Evolutionary conservation across 148 eudicot species (phyloP), one percentile per base, ranked within the genome.

Genomic region (Oxyria digyna): DNA sequence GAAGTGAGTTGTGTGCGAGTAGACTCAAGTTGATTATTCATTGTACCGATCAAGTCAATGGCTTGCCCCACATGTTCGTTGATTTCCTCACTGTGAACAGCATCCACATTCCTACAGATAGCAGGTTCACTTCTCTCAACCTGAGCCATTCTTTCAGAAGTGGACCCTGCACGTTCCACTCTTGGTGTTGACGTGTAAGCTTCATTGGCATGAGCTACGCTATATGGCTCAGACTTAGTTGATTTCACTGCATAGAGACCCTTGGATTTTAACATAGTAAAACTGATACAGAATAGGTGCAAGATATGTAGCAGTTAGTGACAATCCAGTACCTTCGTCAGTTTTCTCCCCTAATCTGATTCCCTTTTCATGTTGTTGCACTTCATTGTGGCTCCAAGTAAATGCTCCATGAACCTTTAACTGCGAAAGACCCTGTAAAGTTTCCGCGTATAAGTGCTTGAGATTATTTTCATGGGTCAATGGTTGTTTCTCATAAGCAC

Each of bases 1-100:
- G 70, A 31, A 78, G 76, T 70, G 49, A 70, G 57, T 57, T 74
- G 57, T 42, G 63, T 13, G 8, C 14, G 12, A 13, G 52, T 54
- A 40, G 70, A 70, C 45, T 48, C 67, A 27, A 71, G 78, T 31
- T 17, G 76, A 67, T 73, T 35, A 69, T 74, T 74, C 54, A 85
- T 80, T 42, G 75, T 78, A n/a, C 86, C 86, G 72, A 85, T 78
- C 74, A 85, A 74, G 71, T 85, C 84, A 27, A 76, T 74, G 70
- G 80, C 86, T 74, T 54, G 73, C 49, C n/a, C 70, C 38, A 77
- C 45, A 57, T 76, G 79, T 64, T 72, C 71, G 17, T 64, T 45
- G 40, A 40, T 35, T 68, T 71, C 71, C 41, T 38, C 69, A 32
- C 42, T 66, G 54, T 48, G 42, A 1, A 18, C 23, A 55, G 40